Evolutionary conservation across 306 rosid species (phyloP).

Genomic region (Senna tora): DNA sequence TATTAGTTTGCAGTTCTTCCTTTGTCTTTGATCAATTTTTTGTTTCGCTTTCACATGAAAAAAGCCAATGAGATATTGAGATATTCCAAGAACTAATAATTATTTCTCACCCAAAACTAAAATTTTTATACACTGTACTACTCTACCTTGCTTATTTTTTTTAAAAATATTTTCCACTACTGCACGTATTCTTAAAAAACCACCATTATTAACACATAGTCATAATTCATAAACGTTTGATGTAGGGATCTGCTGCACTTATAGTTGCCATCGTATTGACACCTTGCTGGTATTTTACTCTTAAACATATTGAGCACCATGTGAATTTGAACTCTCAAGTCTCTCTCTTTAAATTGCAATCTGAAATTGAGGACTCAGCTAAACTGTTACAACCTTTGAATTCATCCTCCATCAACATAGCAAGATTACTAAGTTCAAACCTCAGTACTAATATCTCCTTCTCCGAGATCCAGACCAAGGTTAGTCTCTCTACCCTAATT

Average conservation of each 20-base stretch:
- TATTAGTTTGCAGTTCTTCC: background rate
- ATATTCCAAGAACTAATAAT: background rate
- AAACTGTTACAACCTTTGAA: slow-evolving; percentile 22
- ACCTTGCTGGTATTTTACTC: slow-evolving; percentile 37
- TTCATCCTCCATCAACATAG: slow-evolving; percentile 40
- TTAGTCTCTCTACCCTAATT: too few species aligned
- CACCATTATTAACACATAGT: background rate
- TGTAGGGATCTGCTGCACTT: slow-evolving; percentile 40
- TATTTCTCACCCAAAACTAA: background rate
- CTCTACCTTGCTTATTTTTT: background rate
- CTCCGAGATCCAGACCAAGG: slow-evolving; percentile 40
- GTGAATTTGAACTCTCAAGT: slow-evolving; percentile 21
- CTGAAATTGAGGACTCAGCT: slow-evolving; percentile 23
- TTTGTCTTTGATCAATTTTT: background rate
- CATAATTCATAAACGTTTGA: slow-evolving; percentile 9
- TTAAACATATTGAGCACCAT: slow-evolving; percentile 20
- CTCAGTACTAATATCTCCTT: slow-evolving; percentile 32
- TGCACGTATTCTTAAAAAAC: background rate
- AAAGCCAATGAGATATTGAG: background rate
- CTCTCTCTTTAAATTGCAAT: slow-evolving; percentile 20
- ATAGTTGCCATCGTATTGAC: slow-evolving; percentile 27
- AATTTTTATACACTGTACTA: too few species aligned
- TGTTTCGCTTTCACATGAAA: background rate
- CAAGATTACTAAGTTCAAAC: slow-evolving; percentile 30
- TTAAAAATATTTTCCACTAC: background rate